Evolutionary conservation across 2,329 filamentous ascomycete genomes (phyloP).

Genomic region (Pyrenochaeta sp.): DNA sequence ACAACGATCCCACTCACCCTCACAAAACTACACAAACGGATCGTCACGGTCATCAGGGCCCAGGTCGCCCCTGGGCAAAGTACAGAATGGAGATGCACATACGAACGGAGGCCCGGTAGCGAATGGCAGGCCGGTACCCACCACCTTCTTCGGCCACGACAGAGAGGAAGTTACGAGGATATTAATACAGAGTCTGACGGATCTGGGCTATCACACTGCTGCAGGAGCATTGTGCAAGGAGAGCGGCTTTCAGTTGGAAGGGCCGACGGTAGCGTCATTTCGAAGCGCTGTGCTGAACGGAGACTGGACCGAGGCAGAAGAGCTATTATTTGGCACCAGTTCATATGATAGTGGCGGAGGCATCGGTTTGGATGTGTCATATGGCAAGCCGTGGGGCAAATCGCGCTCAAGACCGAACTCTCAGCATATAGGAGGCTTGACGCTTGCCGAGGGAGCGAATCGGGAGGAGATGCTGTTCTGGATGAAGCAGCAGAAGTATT

Average conservation of each 20-base stretch:
- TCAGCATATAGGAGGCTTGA: conserved; percentile 65
- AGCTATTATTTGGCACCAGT: conserved; percentile 70
- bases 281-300: conserved; percentile 80
- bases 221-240: conserved; percentile 78
- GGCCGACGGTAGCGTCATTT: conserved; percentile 84
- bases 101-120: conserved; percentile 51
- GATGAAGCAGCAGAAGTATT: conserved; percentile 91
- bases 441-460: conserved; percentile 78
- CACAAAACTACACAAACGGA: conserved; percentile 50
- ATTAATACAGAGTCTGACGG: conserved; percentile 86
- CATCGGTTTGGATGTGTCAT: conserved; percentile 45
- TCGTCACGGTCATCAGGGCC: conserved; percentile 47
- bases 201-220: conserved; percentile 84
- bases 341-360: conserved; percentile 57
- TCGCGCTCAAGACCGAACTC: conserved; percentile 33
- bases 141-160: conserved; percentile 82
- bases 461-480: conserved; percentile 83
- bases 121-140: conserved; percentile 38
- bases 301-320: conserved; percentile 85
- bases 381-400: conserved; percentile 45
- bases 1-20: conserved; percentile 48
- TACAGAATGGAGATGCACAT: conserved; percentile 53
- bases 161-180: conserved; percentile 93
- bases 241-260: conserved; percentile 90
- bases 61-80: conserved; percentile 45